Evolutionary conservation across 2,329 filamentous ascomycete species (phyloP).

Genomic region (Thermoascus crustaceus): DNA sequence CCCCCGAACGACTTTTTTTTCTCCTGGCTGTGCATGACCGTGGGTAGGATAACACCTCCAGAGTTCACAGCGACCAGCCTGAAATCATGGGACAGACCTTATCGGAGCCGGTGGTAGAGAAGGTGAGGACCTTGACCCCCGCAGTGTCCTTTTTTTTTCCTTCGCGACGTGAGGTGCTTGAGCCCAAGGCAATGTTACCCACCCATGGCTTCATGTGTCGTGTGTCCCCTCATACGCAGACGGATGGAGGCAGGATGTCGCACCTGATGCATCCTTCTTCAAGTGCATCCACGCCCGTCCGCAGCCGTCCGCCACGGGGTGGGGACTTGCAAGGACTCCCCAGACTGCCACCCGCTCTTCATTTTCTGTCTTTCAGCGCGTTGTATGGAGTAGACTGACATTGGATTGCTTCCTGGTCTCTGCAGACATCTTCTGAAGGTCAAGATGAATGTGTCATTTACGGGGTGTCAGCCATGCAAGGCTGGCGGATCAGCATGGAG

Average conservation of each 20-base stretch:
- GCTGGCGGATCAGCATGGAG: slow-evolving; percentile 99
- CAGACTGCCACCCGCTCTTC: slow-evolving; percentile 2
- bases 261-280: not conserved
- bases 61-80: slow-evolving; percentile 16
- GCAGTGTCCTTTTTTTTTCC: slow-evolving; percentile 14
- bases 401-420: slow-evolving; percentile 5
- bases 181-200: not conserved
- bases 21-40: slow-evolving; percentile 11
- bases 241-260: not conserved
- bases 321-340: too few relatives aligned
- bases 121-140: slow-evolving; percentile 56
- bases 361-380: not conserved
- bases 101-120: slow-evolving; percentile 97
- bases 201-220: too few relatives aligned
- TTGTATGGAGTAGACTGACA: slow-evolving; percentile 2
- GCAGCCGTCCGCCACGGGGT: too few relatives aligned
- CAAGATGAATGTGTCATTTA: slow-evolving; percentile 89
- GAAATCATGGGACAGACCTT: slow-evolving; percentile 93
- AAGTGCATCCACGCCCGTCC: too few relatives aligned
- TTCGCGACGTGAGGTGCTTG: slow-evolving; percentile 13
- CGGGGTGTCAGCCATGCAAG: slow-evolving; percentile 97
- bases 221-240: too few relatives aligned
- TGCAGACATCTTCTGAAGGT: slow-evolving; percentile 75
- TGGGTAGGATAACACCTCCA: slow-evolving; percentile 7
- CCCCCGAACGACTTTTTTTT: slow-evolving; percentile 11